Conservation (phyloP, 495 filamentous ascomycete species). For the Peziza echinospora region DNA sequence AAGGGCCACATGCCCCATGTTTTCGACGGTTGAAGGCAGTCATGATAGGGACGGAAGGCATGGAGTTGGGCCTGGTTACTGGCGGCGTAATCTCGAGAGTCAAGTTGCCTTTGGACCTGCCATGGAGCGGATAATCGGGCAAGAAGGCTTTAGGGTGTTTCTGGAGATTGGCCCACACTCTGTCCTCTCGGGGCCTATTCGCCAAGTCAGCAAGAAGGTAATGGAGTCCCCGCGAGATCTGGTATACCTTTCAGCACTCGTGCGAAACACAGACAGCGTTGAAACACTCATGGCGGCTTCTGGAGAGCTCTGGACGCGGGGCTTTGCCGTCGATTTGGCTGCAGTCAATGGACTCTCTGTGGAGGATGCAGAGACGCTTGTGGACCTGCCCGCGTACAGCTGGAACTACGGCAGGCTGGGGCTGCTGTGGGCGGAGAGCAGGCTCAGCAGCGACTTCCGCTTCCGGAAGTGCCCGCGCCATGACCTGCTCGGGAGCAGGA, state of each 20-base stretch:
- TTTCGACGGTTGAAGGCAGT: no score
- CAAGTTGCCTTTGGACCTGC: slow-evolving; percentile 30
- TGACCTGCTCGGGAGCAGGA: slow-evolving; percentile 32
- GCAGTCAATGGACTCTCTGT: no score
- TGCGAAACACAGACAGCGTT: no score
- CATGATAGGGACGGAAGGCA: no score
- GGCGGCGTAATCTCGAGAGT: slow-evolving; percentile 27
- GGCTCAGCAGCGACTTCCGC: slow-evolving; percentile 31
- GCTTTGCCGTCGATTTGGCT: no score
- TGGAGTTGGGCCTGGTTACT: no score
- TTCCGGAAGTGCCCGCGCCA: slow-evolving; percentile 24
- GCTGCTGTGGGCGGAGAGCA: slow-evolving; percentile 24
- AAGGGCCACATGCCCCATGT: neutral
- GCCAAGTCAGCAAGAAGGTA: no score
- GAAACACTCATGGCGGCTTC: no score
- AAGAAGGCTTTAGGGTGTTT: slow-evolving; percentile 19
- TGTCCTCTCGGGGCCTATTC: slow-evolving; percentile 37
- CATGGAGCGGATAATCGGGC: no score
- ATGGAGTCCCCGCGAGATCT: no score
- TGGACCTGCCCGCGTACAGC: slow-evolving; percentile 29
- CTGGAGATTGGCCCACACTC: slow-evolving; percentile 47
- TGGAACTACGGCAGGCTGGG: slow-evolving; percentile 25
- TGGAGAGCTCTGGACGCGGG: no score
- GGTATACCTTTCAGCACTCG: no score
- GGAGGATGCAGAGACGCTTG: slow-evolving; percentile 10